Evolutionary conservation across 768 basidiomycete species (phyloP).

Genomic region (Pulveroboletus ravenelii): DNA sequence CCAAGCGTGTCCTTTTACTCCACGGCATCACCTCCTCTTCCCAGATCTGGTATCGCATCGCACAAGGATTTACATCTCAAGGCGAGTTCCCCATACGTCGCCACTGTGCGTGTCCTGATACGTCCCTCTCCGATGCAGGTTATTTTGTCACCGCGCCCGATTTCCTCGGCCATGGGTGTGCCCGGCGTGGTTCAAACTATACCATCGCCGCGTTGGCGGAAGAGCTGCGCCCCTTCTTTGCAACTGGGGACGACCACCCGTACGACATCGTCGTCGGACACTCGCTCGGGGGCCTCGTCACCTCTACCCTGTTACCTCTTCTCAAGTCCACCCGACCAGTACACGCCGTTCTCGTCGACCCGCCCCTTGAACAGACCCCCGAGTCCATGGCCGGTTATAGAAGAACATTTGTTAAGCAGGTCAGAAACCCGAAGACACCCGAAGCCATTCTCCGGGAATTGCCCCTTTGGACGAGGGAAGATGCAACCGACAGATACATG

Average conservation of each 20-base stretch:
- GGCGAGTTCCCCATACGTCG: slow-evolving; percentile 1
- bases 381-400: not conserved
- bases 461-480: not conserved
- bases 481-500: not conserved
- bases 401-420: rapidly evolving
- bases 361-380: slow-evolving; percentile 4
- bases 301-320: slow-evolving; percentile 9
- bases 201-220: slow-evolving; percentile 10
- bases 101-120: not conserved
- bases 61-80: not conserved
- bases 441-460: not conserved
- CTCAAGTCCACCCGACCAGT: slow-evolving; percentile 7
- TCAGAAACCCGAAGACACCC: not conserved
- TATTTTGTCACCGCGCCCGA: slow-evolving; percentile 24
- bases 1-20: slow-evolving; percentile 16
- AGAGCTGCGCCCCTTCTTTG: slow-evolving; percentile 12
- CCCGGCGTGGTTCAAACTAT: slow-evolving; percentile 6
- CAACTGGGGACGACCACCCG: not conserved
- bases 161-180: slow-evolving; percentile 18
- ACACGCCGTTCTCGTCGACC: slow-evolving; percentile 19
- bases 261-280: slow-evolving; percentile 17
- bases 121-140: slow-evolving; percentile 7
- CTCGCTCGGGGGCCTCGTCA: slow-evolving; percentile 20
- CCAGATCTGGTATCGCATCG: slow-evolving; percentile 13
- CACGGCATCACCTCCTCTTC: slow-evolving; percentile 17